phyloP scores from a whole-genome alignment of 176 grass and related monocot genomes.

The Aechmea fasciata region DNA sequence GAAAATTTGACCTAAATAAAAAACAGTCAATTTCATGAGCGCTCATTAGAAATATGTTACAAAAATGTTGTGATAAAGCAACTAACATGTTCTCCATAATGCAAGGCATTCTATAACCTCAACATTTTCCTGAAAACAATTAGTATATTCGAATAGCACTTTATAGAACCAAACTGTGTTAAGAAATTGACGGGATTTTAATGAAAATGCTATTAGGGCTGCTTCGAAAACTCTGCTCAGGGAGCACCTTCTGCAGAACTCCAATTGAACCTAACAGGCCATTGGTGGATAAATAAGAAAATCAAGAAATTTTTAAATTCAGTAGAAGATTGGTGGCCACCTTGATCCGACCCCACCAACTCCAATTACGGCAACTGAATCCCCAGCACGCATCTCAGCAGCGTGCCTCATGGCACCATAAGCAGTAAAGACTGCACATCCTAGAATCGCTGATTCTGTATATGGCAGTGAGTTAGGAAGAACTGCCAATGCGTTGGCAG shows the following conservation, averaged over 20 bases:
- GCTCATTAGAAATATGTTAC: too few species aligned
- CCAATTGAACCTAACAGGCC: too few species aligned
- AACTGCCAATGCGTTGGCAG: constrained; percentile 70
- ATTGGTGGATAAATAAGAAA: neutral
- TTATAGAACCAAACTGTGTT: too few species aligned
- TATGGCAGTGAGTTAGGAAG: constrained; percentile 77
- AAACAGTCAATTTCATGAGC: too few species aligned
- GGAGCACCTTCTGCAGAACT: constrained; percentile 1
- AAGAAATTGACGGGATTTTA: constrained; percentile 1
- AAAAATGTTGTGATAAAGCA: too few species aligned
- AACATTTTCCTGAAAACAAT: too few species aligned
- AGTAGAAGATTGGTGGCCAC: constrained; percentile 14
- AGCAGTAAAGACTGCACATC: constrained; percentile 92
- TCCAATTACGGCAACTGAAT: constrained; percentile 95
- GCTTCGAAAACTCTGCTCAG: constrained; percentile 5
- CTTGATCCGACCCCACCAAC: constrained; percentile 97
- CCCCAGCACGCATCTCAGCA: constrained; percentile 78
- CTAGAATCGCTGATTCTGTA: constrained; percentile 81
- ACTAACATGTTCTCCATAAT: too few species aligned
- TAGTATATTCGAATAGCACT: too few species aligned
- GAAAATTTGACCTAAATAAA: too few species aligned
- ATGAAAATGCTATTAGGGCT: constrained; percentile 13
- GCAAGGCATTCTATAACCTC: too few species aligned
- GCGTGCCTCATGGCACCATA: constrained; percentile 95
- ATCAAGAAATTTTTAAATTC: neutral